Evolutionary conservation across 176 grass and related monocot genomes (phyloP).

Genomic region (Bolboschoenus planiculmis): DNA sequence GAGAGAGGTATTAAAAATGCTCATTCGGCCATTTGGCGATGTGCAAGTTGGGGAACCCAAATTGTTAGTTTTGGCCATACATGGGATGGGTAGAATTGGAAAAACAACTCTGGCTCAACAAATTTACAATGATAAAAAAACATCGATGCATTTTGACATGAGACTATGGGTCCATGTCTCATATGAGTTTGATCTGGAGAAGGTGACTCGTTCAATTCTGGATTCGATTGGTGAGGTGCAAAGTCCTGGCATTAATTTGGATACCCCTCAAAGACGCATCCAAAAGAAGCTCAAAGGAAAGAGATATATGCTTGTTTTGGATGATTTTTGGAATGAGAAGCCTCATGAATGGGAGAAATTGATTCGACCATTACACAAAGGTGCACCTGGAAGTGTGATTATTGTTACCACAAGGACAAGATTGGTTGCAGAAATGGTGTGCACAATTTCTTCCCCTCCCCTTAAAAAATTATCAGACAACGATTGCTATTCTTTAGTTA

Average conservation of each 20-base stretch:
- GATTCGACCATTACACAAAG: background rate
- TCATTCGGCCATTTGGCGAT: background rate
- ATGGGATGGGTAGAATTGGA: constrained; percentile 30
- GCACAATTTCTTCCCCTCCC: background rate
- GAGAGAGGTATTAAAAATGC: background rate
- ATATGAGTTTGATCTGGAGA: background rate
- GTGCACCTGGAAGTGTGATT: constrained; percentile 33
- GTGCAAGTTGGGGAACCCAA: background rate
- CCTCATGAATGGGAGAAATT: constrained; percentile 27
- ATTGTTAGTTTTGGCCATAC: constrained; percentile 20
- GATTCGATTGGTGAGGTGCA: background rate
- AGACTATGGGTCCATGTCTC: constrained; percentile 44
- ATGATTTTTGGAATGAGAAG: constrained; percentile 29
- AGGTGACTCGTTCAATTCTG: constrained; percentile 28
- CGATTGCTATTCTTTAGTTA: constrained; percentile 32
- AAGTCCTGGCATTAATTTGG: background rate
- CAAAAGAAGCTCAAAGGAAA: constrained; percentile 4
- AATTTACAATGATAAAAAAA: background rate
- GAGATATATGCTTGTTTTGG: constrained; percentile 44
- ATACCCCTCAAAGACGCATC: background rate
- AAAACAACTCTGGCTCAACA: constrained; percentile 36
- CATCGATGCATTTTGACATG: constrained; percentile 11
- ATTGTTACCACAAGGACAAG: constrained; percentile 35
- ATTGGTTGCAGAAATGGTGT: background rate
- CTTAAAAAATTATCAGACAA: constrained; percentile 16